Evolutionary conservation across 2,329 filamentous ascomycete species (phyloP).

Genomic region (Xylaria sp.): DNA sequence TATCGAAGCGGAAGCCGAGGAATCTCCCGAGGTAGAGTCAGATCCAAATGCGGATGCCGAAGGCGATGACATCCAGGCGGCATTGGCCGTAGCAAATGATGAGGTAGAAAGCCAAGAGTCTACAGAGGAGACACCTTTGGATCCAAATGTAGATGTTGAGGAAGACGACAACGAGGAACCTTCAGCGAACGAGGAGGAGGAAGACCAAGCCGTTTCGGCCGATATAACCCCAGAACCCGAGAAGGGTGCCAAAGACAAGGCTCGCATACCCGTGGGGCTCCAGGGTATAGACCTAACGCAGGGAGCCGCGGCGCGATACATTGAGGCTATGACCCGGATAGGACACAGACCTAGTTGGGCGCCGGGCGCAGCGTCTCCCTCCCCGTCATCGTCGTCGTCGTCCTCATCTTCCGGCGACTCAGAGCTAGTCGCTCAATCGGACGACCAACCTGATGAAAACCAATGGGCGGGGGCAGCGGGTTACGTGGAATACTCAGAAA

Average conservation of each 20-base stretch:
- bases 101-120: neutral
- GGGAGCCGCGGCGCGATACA: neutral
- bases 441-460: neutral
- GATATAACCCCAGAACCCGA: neutral
- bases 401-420: neutral
- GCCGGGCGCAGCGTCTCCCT: neutral
- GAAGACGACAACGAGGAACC: too few species aligned
- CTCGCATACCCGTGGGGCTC: neutral
- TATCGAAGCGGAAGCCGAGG: neutral
- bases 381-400: neutral
- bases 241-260: neutral
- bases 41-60: neutral
- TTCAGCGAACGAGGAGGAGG: too few species aligned
- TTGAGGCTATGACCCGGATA: neutral
- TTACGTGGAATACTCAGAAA: too few species aligned
- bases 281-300: neutral
- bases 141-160: too few species aligned
- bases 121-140: neutral
- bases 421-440: neutral
- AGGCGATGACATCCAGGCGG: neutral
- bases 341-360: neutral
- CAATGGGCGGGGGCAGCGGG: neutral
- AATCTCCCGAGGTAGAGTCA: neutral
- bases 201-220: too few species aligned
- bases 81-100: neutral